Evolutionary conservation across 1,139 yeast genomes (phyloP).

Genomic region (Hansenula lynferdii): DNA sequence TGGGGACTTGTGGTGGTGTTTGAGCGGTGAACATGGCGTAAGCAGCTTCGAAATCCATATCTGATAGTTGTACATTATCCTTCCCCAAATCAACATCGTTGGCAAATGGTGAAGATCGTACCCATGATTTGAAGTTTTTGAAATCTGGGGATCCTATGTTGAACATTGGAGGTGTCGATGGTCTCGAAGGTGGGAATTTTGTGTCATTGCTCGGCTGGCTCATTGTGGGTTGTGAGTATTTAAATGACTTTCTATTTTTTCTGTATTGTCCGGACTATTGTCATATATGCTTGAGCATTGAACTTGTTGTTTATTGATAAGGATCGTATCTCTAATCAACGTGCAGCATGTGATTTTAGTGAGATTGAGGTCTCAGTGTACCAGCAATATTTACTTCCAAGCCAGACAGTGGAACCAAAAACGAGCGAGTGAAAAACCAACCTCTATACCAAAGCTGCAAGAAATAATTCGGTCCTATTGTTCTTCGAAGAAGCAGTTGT

Average conservation of each 20-base stretch:
- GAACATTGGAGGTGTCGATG: constrained; percentile 12
- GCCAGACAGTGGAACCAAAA: no score
- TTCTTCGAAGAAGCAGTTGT: no score
- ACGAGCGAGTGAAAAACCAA: no score
- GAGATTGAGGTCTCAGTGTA: no score
- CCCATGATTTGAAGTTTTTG: constrained; percentile 6
- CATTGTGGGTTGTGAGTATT: neutral
- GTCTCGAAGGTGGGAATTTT: constrained; percentile 6
- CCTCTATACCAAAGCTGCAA: no score
- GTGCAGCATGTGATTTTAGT: no score
- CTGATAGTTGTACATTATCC: constrained; percentile 9
- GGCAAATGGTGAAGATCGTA: constrained; percentile 6
- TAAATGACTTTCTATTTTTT: no score
- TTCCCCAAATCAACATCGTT: neutral
- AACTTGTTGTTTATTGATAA: neutral
- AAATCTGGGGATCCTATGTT: constrained; percentile 12
- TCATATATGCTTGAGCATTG: neutral
- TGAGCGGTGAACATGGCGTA: constrained; percentile 19
- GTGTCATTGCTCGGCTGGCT: neutral
- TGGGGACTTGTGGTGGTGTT: constrained; percentile 2
- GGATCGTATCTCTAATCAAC: no score
- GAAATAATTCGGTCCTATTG: neutral
- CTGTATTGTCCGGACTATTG: neutral
- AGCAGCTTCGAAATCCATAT: constrained; percentile 23
- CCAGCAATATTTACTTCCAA: no score